Evolutionary conservation across 768 basidiomycete species (phyloP).

Genomic region (Auriscalpium microsporum): DNA sequence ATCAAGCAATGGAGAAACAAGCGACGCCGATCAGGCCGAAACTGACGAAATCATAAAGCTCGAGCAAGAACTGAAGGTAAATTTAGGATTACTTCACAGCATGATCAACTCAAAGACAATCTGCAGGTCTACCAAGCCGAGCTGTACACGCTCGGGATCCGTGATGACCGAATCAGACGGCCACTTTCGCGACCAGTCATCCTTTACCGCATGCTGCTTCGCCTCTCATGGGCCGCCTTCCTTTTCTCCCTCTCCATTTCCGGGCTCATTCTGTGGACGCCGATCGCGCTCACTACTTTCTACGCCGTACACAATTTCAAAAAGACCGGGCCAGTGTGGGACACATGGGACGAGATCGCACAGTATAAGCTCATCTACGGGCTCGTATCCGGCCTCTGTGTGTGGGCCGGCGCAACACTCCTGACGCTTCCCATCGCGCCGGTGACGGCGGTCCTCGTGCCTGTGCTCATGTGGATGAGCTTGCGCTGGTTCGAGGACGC

Average conservation of each 20-base stretch:
- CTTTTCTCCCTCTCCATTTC: slow-evolving; percentile 63
- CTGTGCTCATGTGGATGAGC: slow-evolving; percentile 81
- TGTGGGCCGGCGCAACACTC: slow-evolving; percentile 48
- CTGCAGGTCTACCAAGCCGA: slow-evolving; percentile 68
- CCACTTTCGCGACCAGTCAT: slow-evolving; percentile 49
- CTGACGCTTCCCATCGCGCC: slow-evolving; percentile 55
- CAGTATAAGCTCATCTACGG: slow-evolving; percentile 86
- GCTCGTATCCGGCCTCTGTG: slow-evolving; percentile 59
- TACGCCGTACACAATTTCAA: slow-evolving; percentile 69
- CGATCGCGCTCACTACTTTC: slow-evolving; percentile 64
- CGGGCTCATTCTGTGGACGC: slow-evolving; percentile 76
- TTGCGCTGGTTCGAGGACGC: slow-evolving; percentile 86
- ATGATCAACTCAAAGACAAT: not conserved
- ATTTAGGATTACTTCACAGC: not conserved
- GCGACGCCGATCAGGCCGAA: slow-evolving; percentile 14
- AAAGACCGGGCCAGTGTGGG: slow-evolving; percentile 73
- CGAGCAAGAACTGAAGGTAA: slow-evolving; percentile 54
- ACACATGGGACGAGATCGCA: slow-evolving; percentile 86
- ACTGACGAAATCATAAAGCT: slow-evolving; percentile 18
- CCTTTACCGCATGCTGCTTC: slow-evolving; percentile 54
- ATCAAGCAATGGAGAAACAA: slow-evolving; percentile 14
- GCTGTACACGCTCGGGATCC: slow-evolving; percentile 59
- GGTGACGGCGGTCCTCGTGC: slow-evolving; percentile 53
- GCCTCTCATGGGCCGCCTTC: slow-evolving; percentile 53
- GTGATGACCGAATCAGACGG: slow-evolving; percentile 76